A percentile compares a stretch with the other conserved stretches of the same genome.
Evolutionary conservation across 2,329 filamentous ascomycete species (phyloP).

Genomic region (Achaetomium macrosporum): DNA sequence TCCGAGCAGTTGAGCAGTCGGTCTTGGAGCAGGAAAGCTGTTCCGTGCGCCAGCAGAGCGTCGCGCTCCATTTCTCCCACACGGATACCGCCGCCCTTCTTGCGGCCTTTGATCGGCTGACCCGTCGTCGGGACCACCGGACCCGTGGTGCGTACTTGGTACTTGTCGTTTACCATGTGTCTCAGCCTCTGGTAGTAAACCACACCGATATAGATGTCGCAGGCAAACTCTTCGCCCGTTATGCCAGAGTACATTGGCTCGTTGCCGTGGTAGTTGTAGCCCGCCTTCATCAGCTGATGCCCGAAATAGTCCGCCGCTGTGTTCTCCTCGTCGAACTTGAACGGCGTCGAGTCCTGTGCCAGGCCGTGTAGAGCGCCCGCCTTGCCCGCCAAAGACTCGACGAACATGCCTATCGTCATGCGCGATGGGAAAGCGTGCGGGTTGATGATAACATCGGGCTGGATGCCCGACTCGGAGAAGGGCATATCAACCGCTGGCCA

Average conservation of each 20-base stretch:
- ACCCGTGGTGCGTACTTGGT: conserved; percentile 93
- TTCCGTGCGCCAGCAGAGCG: conserved; percentile 88
- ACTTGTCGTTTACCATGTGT: conserved; percentile 99
- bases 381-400: conserved; percentile 95
- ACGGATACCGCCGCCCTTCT: conserved; percentile 95
- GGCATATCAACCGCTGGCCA: conserved; percentile 94
- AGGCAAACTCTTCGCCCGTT: conserved; percentile 86
- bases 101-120: conserved; percentile 94
- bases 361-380: conserved; percentile 88
- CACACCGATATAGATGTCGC: conserved; percentile 93
- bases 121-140: conserved; percentile 86
- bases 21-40: conserved; percentile 90
- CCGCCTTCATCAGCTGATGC: conserved; percentile 88
- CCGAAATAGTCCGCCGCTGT: conserved; percentile 93
- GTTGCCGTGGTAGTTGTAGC: conserved; percentile 97
- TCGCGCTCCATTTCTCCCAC: conserved; percentile 99
- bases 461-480: conserved; percentile 92
- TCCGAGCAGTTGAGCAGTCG: conserved; percentile 96
- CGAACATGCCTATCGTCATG: conserved; percentile 99
- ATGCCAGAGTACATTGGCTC: conserved; percentile 98
- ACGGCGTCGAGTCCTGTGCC: conserved; percentile 94
- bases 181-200: conserved; percentile 97
- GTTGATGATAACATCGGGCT: conserved; percentile 98
- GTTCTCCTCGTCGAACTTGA: conserved; percentile 87
- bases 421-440: conserved; percentile 98